phyloP scores from a whole-genome alignment of 768 basidiomycete genomes.

The Tephrocybe sp. region DNA sequence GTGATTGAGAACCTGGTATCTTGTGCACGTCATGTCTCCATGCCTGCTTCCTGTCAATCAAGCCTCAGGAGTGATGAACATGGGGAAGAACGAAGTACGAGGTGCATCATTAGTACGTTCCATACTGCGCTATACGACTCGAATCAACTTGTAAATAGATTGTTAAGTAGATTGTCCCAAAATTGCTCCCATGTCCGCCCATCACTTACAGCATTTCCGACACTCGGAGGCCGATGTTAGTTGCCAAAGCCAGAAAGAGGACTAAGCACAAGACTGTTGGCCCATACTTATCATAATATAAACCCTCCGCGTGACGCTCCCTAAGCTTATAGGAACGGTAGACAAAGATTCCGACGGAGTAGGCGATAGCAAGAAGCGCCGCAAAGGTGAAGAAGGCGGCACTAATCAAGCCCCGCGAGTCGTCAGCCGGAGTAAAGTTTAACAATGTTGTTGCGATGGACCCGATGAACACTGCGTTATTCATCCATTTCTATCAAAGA shows the following conservation, averaged over 20 bases:
- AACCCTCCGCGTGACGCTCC: constrained; percentile 67
- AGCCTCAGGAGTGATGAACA: too few species aligned
- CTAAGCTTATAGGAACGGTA: constrained; percentile 73
- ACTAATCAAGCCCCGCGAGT: constrained; percentile 79
- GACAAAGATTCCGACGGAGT: constrained; percentile 80
- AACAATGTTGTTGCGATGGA: constrained; percentile 88
- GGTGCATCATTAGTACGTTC: too few species aligned
- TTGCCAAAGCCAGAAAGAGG: constrained; percentile 66
- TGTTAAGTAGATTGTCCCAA: neutral
- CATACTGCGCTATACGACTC: too few species aligned
- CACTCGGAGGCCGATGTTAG: constrained; percentile 73
- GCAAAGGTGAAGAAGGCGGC: constrained; percentile 87
- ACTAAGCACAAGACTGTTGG: constrained; percentile 74
- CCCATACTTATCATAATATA: constrained; percentile 90
- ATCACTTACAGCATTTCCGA: constrained; percentile 44
- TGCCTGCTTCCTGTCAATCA: too few species aligned
- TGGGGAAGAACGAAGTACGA: too few species aligned
- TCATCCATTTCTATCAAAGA: constrained; percentile 76
- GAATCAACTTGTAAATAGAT: too few species aligned
- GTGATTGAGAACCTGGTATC: too few species aligned
- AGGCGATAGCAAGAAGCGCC: constrained; percentile 87
- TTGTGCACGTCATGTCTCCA: too few species aligned
- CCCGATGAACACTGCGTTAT: constrained; percentile 84
- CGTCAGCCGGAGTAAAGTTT: constrained; percentile 77
- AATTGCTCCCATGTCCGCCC: neutral